Base-by-base conservation (phyloP, 2,329 filamentous ascomycete species). In the Pleomassaria siparia region DNA sequence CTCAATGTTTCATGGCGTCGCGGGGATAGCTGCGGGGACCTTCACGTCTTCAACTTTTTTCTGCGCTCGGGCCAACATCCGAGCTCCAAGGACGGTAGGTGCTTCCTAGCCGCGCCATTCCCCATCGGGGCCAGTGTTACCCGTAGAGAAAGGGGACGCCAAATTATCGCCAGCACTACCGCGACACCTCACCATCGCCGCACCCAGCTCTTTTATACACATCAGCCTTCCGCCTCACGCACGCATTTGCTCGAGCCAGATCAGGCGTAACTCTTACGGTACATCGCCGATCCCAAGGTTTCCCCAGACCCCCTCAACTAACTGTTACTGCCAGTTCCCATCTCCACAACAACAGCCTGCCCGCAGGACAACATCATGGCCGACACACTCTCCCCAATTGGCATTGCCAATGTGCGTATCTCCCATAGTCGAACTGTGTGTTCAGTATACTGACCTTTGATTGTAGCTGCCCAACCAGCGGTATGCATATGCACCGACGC, bases 371-470 rank as follows among this genome's bases (percentile, higher is more conserved):
- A 55, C 65, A 70, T 60, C 56, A 85, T 85, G 82, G 80, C 82
- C 62, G 83, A 86, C 67, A 82, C 81, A 58, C 77, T 80, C 51
- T 81, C 82, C 64, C 83, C 83, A 62, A 87, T 87, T 81, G 84
- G 84, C 76, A 87, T 87, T 82, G 84, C 84, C 79, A 86, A 87
- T 72, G 83, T 86, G 74, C 73, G 82, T 81, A 46, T 43, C 40
- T 44, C 16, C 49, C 30, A 15, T 28, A 18, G 47, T 50, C 42
- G 47, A 44, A 15, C 11, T 30, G 3, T 44, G 5, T 24, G 4
- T 33, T 5, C 28, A 26, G 30, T 9, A 8, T 60, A 60, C 73
- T 77, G 54, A 78, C 59, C 41, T 44, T 41, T 46, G 16, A 56
- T 39, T 53, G 53, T 65, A 86, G 83, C 77, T 87, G 64, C 84